Evolutionary conservation across 73 alveolate species (phyloP).

Genomic region (Blepharisma stoltei): DNA sequence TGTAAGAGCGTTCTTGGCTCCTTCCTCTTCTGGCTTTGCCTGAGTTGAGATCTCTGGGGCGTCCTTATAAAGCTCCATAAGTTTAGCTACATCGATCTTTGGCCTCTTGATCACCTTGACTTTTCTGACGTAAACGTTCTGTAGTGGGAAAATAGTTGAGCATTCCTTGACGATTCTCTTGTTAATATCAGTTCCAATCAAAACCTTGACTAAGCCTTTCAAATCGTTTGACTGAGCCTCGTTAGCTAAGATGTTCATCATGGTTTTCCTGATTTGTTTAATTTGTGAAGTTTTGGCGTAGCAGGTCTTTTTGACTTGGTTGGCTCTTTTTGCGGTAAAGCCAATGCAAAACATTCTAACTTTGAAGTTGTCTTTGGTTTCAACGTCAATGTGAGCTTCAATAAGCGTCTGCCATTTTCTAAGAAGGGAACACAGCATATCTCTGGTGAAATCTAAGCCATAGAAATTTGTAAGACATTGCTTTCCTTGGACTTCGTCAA

Average conservation of each 20-base stretch:
- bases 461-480: constrained; percentile 86
- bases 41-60: constrained; percentile 45
- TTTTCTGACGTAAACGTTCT: constrained; percentile 85
- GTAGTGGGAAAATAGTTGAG: constrained; percentile 87
- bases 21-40: constrained; percentile 40
- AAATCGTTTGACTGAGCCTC: constrained; percentile 74
- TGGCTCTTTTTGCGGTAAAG: constrained; percentile 79
- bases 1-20: constrained; percentile 22
- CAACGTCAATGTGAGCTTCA: constrained; percentile 87
- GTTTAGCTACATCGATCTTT: constrained; percentile 77
- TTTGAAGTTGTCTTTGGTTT: constrained; percentile 82
- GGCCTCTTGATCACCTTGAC: constrained; percentile 94
- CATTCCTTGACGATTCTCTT: constrained; percentile 80
- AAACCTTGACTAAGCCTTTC: constrained; percentile 69
- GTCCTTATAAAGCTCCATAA: constrained; percentile 70
- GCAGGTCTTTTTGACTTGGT: constrained; percentile 83
- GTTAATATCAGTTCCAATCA: constrained; percentile 64
- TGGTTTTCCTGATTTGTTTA: constrained; percentile 87
- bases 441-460: constrained; percentile 94
- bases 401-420: constrained; percentile 93
- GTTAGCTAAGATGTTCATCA: constrained; percentile 75
- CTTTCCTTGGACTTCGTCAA: constrained; percentile 93
- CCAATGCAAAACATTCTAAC: constrained; percentile 89
- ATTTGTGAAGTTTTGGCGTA: constrained; percentile 86
- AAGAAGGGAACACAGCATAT: constrained; percentile 80